Evolutionary conservation across 345 rosid genomes (phyloP), one percentile per base, ranked within the genome.

Genomic region (Aquilaria malaccensis): DNA sequence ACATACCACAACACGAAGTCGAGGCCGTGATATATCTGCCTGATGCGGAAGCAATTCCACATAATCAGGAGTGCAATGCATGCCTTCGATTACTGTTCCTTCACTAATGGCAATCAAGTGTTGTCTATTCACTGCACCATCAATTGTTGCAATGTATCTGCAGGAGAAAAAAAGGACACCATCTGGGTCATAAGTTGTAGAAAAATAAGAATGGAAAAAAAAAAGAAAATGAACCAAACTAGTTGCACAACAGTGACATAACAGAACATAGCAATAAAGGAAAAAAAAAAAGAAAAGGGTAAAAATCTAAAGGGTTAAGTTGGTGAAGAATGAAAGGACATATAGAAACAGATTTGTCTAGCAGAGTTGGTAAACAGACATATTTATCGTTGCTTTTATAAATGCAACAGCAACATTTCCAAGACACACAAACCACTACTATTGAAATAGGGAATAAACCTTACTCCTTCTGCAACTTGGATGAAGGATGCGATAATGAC

Each of bases 1-100:
- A 37, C 43, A 31, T 85, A 94, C 99, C 96, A 94, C 92, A 49
- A 94, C 79, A 52, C 95, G 92, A 65, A 94, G 77, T 37, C 97
- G 85, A 68, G 73, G 82, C 77, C 87, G 81, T 37, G 84, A 67
- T 54, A 70, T 70, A 69, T 86, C 87, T 63, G 87, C 86, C 69
- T 94, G 95, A 55, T 67, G 73, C 11, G 96, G 92, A 66, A 94
- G 76, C 71, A 90, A 60, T 81, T 90, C 99, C 69, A 94, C 95
- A 57, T 79, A 83, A 68, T 90, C 99, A 15, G 99, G 99, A 56
- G 74, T 77, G 75, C 99, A 90, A 50, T 69, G 95, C 55, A 80
- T 68, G 56, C 95, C 96, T 14, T 90, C 96, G 62, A 94, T 75
- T 7, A 82, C 52, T 33, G 96, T 82, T 46, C 96, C 96, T 60